Conservation (phyloP, 2,329 filamentous ascomycete genomes). For the Claviceps citrina region DNA sequence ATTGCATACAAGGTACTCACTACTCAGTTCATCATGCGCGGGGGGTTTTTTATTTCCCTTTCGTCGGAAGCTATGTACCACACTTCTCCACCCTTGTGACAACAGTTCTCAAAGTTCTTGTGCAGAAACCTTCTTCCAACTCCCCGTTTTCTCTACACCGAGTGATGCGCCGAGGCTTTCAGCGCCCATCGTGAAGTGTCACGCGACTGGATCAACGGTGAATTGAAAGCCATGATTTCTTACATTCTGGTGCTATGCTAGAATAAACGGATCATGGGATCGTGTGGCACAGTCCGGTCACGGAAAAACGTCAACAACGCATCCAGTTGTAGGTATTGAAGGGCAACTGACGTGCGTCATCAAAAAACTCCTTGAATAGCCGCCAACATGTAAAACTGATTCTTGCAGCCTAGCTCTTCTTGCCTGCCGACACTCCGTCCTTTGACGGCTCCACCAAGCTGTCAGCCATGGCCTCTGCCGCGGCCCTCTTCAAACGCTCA, state of each 20-base stretch:
- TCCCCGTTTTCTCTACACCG: too few relatives aligned
- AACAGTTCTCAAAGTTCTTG: too few relatives aligned
- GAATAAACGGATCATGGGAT: background rate
- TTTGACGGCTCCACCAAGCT: slow-evolving; percentile 30
- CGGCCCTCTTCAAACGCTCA: slow-evolving; percentile 50
- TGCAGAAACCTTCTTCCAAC: too few relatives aligned
- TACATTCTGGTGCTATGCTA: slow-evolving; percentile 3
- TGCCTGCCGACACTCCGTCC: slow-evolving; percentile 16
- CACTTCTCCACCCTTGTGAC: too few relatives aligned
- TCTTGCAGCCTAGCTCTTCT: slow-evolving; percentile 18
- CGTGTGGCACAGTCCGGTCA: background rate
- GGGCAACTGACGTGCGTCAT: background rate
- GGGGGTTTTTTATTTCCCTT: too few relatives aligned
- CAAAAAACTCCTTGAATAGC: background rate
- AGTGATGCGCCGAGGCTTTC: background rate
- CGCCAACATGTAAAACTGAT: background rate
- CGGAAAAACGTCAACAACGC: background rate
- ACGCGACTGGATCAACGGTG: background rate
- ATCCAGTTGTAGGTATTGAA: background rate
- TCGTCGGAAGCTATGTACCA: too few relatives aligned
- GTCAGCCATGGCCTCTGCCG: slow-evolving; percentile 45
- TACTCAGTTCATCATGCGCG: too few relatives aligned
- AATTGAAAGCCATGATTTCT: background rate
- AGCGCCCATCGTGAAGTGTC: background rate
- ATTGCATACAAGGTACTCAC: too few relatives aligned